phyloP scores from a whole-genome alignment of 1,284 basidiomycete species.

The Ustilago crameri region DNA sequence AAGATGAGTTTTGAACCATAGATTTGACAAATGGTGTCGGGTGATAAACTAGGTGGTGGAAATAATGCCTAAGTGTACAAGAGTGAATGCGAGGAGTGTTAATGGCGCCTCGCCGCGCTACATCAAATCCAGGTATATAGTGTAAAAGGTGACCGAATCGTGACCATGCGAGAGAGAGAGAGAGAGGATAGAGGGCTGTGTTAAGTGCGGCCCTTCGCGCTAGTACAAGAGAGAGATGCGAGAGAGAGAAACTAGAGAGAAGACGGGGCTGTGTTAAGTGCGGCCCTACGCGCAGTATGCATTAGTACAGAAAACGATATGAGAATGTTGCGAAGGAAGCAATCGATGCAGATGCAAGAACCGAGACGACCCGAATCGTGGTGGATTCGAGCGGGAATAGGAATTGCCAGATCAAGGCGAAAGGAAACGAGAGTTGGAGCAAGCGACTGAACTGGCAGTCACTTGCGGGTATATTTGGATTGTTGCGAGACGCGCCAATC shows the following conservation, averaged over 20 bases:
- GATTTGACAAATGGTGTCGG: conserved; percentile 28
- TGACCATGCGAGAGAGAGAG: conserved; percentile 14
- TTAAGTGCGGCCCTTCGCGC: conserved; percentile 50
- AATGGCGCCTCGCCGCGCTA: conserved; percentile 54
- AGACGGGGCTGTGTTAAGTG: conserved; percentile 50
- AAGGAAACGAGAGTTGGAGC: conserved; percentile 11
- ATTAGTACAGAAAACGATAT: conserved; percentile 22
- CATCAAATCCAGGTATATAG: conserved; percentile 50
- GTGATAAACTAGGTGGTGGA: background rate
- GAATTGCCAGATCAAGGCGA: conserved; percentile 10
- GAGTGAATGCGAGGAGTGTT: conserved; percentile 49
- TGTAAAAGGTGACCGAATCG: conserved; percentile 2
- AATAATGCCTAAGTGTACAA: conserved; percentile 21
- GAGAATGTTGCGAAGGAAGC: conserved; percentile 24
- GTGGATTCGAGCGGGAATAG: background rate
- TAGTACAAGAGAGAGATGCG: conserved; percentile 17
- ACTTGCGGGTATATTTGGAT: conserved; percentile 11
- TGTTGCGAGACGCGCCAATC: background rate
- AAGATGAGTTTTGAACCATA: conserved; percentile 25
- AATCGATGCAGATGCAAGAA: conserved; percentile 35
- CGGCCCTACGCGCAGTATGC: conserved; percentile 44
- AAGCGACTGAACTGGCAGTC: background rate
- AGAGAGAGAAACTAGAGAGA: conserved; percentile 7
- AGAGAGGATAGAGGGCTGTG: conserved; percentile 30
- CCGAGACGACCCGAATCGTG: background rate